Evolutionary conservation across 108 stramenopile genomes (phyloP).

Genomic region (Skeletonema tropicum): DNA sequence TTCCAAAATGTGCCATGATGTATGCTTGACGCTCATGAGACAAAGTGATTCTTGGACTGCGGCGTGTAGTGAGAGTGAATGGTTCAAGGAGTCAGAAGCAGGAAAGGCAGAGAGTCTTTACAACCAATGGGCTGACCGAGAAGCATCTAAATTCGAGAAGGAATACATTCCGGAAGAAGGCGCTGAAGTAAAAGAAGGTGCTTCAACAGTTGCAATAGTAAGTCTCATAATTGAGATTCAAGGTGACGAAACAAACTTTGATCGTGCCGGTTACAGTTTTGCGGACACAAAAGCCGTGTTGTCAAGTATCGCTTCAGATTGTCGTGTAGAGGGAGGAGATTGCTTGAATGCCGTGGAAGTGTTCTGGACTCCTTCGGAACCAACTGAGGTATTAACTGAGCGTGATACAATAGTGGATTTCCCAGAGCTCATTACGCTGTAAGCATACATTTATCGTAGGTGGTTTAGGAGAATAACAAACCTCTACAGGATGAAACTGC

Average conservation of each 20-base stretch:
- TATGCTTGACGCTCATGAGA: slow-evolving; percentile 70
- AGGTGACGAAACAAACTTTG: slow-evolving; percentile 76
- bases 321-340: slow-evolving; percentile 75
- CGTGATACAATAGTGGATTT: slow-evolving; percentile 78
- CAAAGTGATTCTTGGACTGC: slow-evolving; percentile 74
- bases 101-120: slow-evolving; percentile 60
- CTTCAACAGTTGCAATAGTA: slow-evolving; percentile 72
- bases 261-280: slow-evolving; percentile 70
- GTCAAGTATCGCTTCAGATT: slow-evolving; percentile 78
- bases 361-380: slow-evolving; percentile 85
- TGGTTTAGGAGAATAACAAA: too few relatives aligned
- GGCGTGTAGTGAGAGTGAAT: slow-evolving; percentile 63
- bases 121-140: background rate
- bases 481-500: too few relatives aligned
- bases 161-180: slow-evolving; percentile 63
- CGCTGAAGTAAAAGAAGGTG: slow-evolving; percentile 35
- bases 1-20: slow-evolving; percentile 60
- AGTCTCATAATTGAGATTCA: slow-evolving; percentile 81
- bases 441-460: background rate
- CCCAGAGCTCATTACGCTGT: slow-evolving; percentile 83
- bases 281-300: slow-evolving; percentile 74
- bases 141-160: slow-evolving; percentile 65
- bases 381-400: slow-evolving; percentile 65
- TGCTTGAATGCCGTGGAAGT: slow-evolving; percentile 87
- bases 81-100: slow-evolving; percentile 67